Base-by-base conservation (phyloP, 73 alveolate species). In the Blepharisma japonicum region DNA sequence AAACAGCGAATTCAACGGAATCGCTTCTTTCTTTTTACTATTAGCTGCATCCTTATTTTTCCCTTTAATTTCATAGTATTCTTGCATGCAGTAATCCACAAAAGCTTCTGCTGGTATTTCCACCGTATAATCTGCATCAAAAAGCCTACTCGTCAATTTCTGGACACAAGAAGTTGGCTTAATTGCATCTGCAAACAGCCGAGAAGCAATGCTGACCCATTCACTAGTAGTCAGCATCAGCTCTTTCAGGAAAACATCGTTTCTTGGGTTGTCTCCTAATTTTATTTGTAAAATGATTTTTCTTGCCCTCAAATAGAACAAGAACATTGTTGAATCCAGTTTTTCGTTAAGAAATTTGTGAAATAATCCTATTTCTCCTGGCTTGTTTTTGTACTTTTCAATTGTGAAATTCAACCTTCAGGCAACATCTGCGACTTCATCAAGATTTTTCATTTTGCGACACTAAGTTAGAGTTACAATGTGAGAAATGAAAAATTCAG, bases 311-410 rank as follows among this genome's bases (percentile, higher is more conserved):
- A 61, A 39, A 48, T 61, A 61, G 4, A 61, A 61, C 14, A 61
- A 25, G 48, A 61, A 61, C 14, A 61, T 8, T 8, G 14, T 39
- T 8, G 14, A 9, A 2, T 14, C 49, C 74, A n/a, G 23, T n/a
- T 14, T 61, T 25, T 25, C 74, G 47, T 61, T 61, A 9, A 61
- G 74, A 61, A 61, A 61, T n/a, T 61, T 61, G 74, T 61, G 23
- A 25, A 61, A 61, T 14, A 20, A 9, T 61, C 14, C 18, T 14
- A 61, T n/a, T 61, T 61, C 74, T 0, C 23, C 23, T 20, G 74
- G 23, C 18, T n/a, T 14, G 47, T 61, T 61, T 39, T 2, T 61
- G 47, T 61, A 39, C 2, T n/a, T 14, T 61, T 61, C 23, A 9
- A 5, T 8, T 14, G 23, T 61, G 47, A 8, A 9, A 9, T 20